Evolutionary conservation across 108 stramenopile genomes (phyloP).

Genomic region (Parmales sp.): DNA sequence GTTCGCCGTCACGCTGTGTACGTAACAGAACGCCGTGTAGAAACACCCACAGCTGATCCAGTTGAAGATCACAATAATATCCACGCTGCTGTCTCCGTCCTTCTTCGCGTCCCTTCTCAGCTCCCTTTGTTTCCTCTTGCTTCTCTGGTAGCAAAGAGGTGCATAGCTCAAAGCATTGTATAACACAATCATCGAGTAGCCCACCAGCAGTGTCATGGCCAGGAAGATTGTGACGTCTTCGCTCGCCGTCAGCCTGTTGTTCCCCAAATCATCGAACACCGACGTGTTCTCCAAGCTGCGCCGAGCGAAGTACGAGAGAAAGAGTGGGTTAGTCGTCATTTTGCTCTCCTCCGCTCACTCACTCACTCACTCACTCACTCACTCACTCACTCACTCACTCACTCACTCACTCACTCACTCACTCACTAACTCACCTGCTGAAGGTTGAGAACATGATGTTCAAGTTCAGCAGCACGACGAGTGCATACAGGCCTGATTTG

Average conservation of each 20-base stretch:
- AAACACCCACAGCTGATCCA: neutral
- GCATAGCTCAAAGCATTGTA: neutral
- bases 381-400: too few relatives aligned
- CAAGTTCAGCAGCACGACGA: constrained; percentile 8
- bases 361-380: too few relatives aligned
- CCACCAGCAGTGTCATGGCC: neutral
- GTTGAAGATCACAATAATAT: neutral
- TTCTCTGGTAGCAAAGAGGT: neutral
- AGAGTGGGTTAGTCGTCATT: too few relatives aligned
- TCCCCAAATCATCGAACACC: neutral
- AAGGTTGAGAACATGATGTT: neutral
- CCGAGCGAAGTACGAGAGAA: too few relatives aligned
- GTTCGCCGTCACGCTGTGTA: constrained; percentile 7
- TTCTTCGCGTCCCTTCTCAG: neutral
- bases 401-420: too few relatives aligned
- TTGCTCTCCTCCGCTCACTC: too few relatives aligned
- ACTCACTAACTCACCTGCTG: neutral
- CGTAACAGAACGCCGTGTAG: neutral
- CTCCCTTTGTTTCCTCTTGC: neutral
- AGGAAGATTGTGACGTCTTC: neutral
- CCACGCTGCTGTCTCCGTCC: neutral
- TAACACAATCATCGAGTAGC: neutral
- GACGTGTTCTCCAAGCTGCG: neutral
- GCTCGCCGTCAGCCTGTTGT: neutral
- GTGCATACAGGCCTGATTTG: neutral